Conservation (phyloP, 768 basidiomycete genomes). For the Fomitopsis serialis region DNA sequence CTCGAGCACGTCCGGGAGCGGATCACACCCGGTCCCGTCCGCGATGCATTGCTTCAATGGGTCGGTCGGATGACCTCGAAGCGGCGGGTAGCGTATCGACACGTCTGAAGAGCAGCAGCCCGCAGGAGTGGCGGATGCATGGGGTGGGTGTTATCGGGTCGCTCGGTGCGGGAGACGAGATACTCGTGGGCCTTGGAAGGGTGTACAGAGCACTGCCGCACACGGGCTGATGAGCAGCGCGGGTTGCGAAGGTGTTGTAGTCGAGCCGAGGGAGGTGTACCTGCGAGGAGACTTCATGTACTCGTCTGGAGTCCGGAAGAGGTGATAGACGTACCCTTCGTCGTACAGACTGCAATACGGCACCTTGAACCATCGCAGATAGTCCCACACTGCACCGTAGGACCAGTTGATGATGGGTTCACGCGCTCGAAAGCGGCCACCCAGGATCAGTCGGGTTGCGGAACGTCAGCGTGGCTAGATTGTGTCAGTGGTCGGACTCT, state of each 20-base stretch:
- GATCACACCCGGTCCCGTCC: constrained; percentile 5
- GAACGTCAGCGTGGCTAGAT: constrained; percentile 61
- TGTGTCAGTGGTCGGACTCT: too few relatives aligned
- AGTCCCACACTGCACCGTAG: constrained; percentile 86
- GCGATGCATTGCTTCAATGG: constrained; percentile 7
- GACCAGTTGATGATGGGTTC: constrained; percentile 97
- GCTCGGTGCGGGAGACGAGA: not conserved
- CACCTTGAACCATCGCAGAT: constrained; percentile 66
- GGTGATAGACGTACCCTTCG: constrained; percentile 74
- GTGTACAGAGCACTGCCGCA: constrained; percentile 9
- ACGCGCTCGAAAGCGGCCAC: constrained; percentile 91
- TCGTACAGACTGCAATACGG: constrained; percentile 91
- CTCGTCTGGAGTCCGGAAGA: too few relatives aligned
- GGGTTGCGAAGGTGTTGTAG: constrained; percentile 97
- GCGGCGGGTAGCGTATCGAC: constrained; percentile 2
- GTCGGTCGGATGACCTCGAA: constrained; percentile 3
- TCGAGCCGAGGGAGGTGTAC: constrained; percentile 97
- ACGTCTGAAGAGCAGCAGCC: not conserved
- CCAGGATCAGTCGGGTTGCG: constrained; percentile 78
- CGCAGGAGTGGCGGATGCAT: not conserved
- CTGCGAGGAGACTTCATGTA: too few relatives aligned
- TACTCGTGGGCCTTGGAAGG: too few relatives aligned
- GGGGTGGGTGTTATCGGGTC: constrained; percentile 1
- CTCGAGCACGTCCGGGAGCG: constrained; percentile 13
- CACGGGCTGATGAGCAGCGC: constrained; percentile 43